These are phyloP conservation scores for Fusarium musae DNA, from an alignment of 2,329 filamentous ascomycete genomes.

Conservation along the genomic window DNA sequence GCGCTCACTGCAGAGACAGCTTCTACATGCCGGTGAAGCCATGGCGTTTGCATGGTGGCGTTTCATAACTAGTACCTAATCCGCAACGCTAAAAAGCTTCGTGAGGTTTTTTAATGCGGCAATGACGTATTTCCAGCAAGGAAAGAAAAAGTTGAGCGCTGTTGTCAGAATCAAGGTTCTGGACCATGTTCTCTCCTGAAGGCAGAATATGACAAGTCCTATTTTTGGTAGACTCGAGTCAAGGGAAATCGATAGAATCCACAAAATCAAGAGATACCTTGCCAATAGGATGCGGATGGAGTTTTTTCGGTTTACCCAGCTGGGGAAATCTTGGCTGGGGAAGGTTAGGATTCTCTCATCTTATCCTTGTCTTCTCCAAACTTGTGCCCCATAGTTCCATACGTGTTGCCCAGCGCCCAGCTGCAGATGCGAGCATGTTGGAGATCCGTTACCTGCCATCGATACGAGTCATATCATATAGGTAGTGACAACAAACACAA, in stretches of 20 bases:
- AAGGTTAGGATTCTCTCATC: slow-evolving; percentile 11
- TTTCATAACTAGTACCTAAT: slow-evolving; percentile 12
- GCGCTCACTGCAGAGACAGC: slow-evolving; percentile 21
- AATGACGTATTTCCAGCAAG: slow-evolving; percentile 39
- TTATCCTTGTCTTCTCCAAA: slow-evolving; percentile 25
- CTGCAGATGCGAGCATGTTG: slow-evolving; percentile 4
- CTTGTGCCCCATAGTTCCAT: slow-evolving; percentile 5
- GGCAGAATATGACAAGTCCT: slow-evolving; percentile 7
- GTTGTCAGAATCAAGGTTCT: slow-evolving; percentile 31
- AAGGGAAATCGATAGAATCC: neutral
- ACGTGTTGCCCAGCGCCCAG: neutral
- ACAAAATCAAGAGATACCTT: neutral
- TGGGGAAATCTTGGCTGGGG: slow-evolving; percentile 12
- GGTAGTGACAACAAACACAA: neutral
- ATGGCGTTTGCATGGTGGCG: slow-evolving; percentile 30
- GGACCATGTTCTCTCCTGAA: slow-evolving; percentile 12
- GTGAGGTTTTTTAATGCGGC: slow-evolving; percentile 13
- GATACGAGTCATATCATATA: neutral
- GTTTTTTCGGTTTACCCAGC: slow-evolving; percentile 14
- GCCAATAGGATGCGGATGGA: neutral
- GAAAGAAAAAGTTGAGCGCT: neutral
- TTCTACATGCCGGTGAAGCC: slow-evolving; percentile 35
- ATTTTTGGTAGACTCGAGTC: neutral
- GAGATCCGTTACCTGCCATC: neutral
- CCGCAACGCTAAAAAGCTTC: slow-evolving; percentile 25